Evolutionary conservation across 75 land plant genomes (phyloP).

Genomic region (Pinus tabuliformis): DNA sequence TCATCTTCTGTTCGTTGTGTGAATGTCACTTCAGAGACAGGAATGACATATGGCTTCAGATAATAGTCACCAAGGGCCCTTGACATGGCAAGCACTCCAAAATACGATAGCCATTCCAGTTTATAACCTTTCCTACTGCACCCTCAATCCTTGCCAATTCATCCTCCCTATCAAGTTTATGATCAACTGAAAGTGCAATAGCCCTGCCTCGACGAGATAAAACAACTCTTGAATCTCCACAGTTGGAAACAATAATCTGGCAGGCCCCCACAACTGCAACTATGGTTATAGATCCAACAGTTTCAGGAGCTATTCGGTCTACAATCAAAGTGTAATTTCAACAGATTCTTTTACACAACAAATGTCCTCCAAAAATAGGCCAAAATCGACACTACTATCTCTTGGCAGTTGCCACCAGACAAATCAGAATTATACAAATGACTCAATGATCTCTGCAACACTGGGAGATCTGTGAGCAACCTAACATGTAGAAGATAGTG

Average conservation of each 20-base stretch:
- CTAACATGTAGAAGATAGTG: too few species aligned
- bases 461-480: too few species aligned
- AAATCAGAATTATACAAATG: too few species aligned
- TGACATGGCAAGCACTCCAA: constrained; percentile 76
- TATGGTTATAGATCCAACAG: constrained; percentile 73
- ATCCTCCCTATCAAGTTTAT: constrained; percentile 52
- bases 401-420: too few species aligned
- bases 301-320: constrained; percentile 24
- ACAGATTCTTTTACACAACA: too few species aligned
- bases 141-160: constrained; percentile 65
- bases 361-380: too few species aligned
- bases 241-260: constrained; percentile 85
- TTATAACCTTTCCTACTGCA: constrained; percentile 64
- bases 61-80: constrained; percentile 57
- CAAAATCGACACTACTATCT: too few species aligned
- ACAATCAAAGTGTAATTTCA: constrained; percentile 5
- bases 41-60: constrained; percentile 19
- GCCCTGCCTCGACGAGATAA: constrained; percentile 15
- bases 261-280: constrained; percentile 76
- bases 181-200: neutral
- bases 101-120: constrained; percentile 68
- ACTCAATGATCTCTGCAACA: too few species aligned
- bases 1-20: constrained; percentile 15
- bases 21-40: constrained; percentile 24
- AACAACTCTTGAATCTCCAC: constrained; percentile 69